Conservation (phyloP, 1,284 basidiomycete genomes). For the Trichosporon coremiiforme region DNA sequence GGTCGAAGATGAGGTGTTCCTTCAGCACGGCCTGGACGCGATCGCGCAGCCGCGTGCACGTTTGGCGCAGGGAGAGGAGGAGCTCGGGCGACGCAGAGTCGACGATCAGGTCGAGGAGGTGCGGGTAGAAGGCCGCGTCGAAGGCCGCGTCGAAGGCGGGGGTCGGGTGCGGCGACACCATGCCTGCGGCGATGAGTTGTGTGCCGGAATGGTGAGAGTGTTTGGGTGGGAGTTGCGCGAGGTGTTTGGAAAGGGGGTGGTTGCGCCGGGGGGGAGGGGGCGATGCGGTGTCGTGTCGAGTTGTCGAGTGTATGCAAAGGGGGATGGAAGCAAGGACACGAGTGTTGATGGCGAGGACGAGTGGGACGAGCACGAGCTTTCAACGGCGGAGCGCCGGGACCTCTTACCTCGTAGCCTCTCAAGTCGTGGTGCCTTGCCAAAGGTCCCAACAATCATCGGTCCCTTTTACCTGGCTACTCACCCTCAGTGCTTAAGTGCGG, state of each 20-base stretch:
- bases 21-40: neutral
- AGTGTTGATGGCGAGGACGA: too few relatives aligned
- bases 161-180: neutral
- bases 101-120: slow-evolving; percentile 4
- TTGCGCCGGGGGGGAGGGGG: too few relatives aligned
- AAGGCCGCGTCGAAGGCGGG: slow-evolving; percentile 7
- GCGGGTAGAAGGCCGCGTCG: slow-evolving; percentile 4
- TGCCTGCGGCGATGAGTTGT: neutral
- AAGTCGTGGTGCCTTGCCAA: neutral
- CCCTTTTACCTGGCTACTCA: neutral
- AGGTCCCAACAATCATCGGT: too few relatives aligned
- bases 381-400: neutral
- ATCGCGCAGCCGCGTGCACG: neutral
- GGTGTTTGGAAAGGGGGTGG: neutral
- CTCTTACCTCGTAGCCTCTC: neutral
- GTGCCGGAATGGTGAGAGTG: neutral
- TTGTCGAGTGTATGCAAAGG: too few relatives aligned
- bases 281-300: neutral
- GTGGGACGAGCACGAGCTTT: too few relatives aligned
- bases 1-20: neutral
- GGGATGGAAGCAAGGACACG: too few relatives aligned
- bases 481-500: too few relatives aligned
- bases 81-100: slow-evolving; percentile 5
- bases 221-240: neutral
- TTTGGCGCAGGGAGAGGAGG: neutral